Conservation (phyloP, 495 filamentous ascomycete species). For the Cladorrhinum samala region DNA sequence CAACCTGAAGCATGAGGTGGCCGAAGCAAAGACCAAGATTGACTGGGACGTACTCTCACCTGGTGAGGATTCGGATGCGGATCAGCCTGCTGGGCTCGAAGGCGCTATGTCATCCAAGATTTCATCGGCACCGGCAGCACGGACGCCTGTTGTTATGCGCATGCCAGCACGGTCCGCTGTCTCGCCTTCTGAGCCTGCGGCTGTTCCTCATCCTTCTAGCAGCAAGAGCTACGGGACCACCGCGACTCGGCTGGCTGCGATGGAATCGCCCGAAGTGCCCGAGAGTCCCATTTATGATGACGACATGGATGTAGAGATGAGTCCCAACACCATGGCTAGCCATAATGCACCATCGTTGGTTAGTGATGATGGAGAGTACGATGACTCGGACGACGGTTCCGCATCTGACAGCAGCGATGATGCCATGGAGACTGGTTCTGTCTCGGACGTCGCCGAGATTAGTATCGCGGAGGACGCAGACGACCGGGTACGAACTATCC, state of each 20-base stretch:
- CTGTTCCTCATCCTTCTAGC: conserved; percentile 44
- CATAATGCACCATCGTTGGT: conserved; percentile 80
- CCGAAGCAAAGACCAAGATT: conserved; percentile 49
- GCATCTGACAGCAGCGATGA: conserved; percentile 41
- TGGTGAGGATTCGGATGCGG: conserved; percentile 44
- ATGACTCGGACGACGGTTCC: conserved; percentile 47
- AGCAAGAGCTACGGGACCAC: conserved; percentile 44
- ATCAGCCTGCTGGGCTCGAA: conserved; percentile 19
- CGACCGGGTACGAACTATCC: conserved; percentile 33
- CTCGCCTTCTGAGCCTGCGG: conserved; percentile 39
- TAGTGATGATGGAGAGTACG: conserved; percentile 78
- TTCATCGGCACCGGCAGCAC: conserved; percentile 19
- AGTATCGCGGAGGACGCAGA: conserved; percentile 38
- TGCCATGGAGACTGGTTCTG: conserved; percentile 34
- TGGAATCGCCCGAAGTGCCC: conserved; percentile 23
- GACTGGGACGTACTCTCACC: conserved; percentile 47
- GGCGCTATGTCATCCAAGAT: conserved; percentile 17
- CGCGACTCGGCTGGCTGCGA: not conserved
- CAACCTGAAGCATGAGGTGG: conserved; percentile 56
- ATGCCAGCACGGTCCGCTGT: conserved; percentile 54
- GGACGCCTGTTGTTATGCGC: conserved; percentile 40
- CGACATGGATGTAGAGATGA: conserved; percentile 58
- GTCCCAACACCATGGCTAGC: conserved; percentile 71
- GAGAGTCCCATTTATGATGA: conserved; percentile 43
- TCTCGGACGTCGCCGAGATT: conserved; percentile 46